Conservation (phyloP, 805 yeast species). For the Ogataea thermomethanolica region DNA sequence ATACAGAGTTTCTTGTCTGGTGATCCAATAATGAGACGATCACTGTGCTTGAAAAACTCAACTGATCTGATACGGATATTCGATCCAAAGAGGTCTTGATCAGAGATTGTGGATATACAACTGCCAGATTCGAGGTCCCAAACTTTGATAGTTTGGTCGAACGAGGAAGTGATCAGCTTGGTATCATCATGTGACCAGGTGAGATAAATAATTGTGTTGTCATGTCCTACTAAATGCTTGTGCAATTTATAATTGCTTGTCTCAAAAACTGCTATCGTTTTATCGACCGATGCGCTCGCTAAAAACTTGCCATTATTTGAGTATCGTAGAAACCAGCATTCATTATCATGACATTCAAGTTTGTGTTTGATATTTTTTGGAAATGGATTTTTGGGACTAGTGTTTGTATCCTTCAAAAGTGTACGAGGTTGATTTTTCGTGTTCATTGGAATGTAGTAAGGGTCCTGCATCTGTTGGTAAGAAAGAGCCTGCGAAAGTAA, state of each 20-base stretch:
- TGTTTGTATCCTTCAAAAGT: conserved; percentile 16
- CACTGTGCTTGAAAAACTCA: conserved; percentile 54
- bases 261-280: conserved; percentile 61
- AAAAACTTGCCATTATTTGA: conserved; percentile 72
- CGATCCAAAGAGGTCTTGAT: conserved; percentile 20
- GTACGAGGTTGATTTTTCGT: conserved; percentile 15
- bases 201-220: conserved; percentile 57
- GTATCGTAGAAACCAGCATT: conserved; percentile 81
- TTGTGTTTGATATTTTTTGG: conserved; percentile 48
- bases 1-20: conserved; percentile 64
- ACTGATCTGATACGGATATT: conserved; percentile 48
- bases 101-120: conserved; percentile 19
- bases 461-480: conserved; percentile 37
- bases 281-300: conserved; percentile 76
- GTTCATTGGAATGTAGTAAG: conserved; percentile 23
- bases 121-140: conserved; percentile 55
- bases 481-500: conserved; percentile 49
- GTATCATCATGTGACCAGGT: conserved; percentile 76
- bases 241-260: conserved; percentile 43
- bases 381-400: conserved; percentile 21
- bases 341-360: conserved; percentile 56
- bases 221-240: conserved; percentile 42
- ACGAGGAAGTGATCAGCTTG: conserved; percentile 64
- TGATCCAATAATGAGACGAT: conserved; percentile 64
- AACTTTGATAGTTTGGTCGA: conserved; percentile 64